A percentile compares a stretch with the other conserved stretches of the same genome.
Evolutionary conservation across 169 alveolate species (phyloP).

Genomic region (Cyclospora cayetanensis): DNA sequence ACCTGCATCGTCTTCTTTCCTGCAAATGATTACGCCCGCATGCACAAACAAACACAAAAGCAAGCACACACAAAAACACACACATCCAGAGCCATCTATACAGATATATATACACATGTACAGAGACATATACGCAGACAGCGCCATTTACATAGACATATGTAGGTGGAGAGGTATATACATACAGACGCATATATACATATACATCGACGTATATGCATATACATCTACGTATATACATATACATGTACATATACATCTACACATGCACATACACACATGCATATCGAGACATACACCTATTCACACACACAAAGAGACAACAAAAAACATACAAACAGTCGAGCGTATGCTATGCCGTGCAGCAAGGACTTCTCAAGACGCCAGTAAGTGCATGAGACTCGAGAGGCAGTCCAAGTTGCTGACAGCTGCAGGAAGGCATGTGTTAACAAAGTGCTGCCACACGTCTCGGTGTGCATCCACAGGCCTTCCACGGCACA

Average conservation of each 20-base stretch:
- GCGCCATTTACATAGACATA: not conserved
- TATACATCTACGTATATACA: not conserved
- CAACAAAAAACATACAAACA: too few species aligned
- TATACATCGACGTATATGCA: not conserved
- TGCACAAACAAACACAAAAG: not conserved
- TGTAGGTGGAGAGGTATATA: not conserved
- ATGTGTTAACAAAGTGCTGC: too few species aligned
- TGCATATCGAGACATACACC: not conserved
- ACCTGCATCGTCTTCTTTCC: conserved; percentile 79
- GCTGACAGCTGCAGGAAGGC: too few species aligned
- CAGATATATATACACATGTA: not conserved
- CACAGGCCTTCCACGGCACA: too few species aligned
- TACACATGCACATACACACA: not conserved
- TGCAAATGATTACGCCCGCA: conserved; percentile 19
- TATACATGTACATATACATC: not conserved
- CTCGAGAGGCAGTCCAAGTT: too few species aligned
- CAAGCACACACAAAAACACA: too few species aligned
- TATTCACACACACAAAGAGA: not conserved
- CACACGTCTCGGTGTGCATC: too few species aligned
- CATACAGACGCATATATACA: not conserved
- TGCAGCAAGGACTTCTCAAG: too few species aligned
- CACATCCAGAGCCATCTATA: not conserved
- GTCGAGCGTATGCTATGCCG: too few species aligned
- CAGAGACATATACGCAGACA: not conserved
- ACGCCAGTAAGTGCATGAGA: too few species aligned